Percentiles rank a stretch among this genome's conserved stretches.
phyloP scores from a whole-genome alignment of 2,329 filamentous ascomycete genomes.

The Scopulariopsis brevicaulis region DNA sequence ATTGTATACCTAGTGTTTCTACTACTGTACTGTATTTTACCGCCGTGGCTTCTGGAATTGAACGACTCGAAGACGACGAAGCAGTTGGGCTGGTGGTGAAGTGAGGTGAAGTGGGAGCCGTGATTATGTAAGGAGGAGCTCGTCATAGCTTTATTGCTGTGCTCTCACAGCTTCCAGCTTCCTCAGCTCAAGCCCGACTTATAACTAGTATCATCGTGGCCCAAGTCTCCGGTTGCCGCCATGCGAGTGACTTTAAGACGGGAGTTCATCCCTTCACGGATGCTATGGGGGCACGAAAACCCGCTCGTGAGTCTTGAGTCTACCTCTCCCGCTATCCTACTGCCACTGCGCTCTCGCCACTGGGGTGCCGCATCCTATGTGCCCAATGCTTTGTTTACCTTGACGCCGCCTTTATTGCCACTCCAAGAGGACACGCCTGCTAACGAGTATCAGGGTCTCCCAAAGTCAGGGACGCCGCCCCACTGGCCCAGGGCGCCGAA shows the following conservation, averaged over 20 bases:
- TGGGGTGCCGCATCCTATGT: no score
- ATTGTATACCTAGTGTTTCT: background rate
- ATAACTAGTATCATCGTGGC: background rate
- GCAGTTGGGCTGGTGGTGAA: background rate
- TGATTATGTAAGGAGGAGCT: background rate
- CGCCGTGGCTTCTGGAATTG: background rate
- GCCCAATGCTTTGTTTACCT: background rate
- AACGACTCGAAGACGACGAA: background rate
- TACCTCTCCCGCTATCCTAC: background rate
- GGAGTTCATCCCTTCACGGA: background rate
- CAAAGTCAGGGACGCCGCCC: conserved; percentile 52
- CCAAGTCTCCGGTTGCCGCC: background rate
- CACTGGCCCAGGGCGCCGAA: conserved; percentile 64
- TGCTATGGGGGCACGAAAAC: background rate
- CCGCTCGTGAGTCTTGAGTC: background rate
- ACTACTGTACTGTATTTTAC: background rate
- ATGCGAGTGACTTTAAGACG: background rate
- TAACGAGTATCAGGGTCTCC: conserved; percentile 55
- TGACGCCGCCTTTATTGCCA: background rate
- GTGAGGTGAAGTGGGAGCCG: background rate
- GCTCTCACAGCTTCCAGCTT: background rate
- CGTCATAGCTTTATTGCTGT: background rate
- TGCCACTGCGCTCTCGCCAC: no score
- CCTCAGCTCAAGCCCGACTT: background rate
- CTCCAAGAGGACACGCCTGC: background rate